Evolutionary conservation across 1,284 basidiomycete species (phyloP), one percentile per base, ranked within the genome.

Genomic region (Cutaneotrichosporon dermatis): DNA sequence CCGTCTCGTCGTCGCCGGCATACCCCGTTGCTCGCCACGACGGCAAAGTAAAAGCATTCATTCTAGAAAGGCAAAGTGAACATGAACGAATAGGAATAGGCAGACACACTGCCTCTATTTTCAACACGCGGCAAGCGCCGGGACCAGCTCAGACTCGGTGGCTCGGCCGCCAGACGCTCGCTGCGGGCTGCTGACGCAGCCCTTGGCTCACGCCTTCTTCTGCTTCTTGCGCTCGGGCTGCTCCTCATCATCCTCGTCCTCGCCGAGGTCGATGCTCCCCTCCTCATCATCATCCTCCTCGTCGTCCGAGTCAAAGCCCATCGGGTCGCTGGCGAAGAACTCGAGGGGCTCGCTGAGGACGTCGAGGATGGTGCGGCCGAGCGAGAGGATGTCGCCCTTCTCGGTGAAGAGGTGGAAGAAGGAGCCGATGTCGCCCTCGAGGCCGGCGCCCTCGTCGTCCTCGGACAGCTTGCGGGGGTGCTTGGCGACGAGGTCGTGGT

Each of bases 351-450:
- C 70, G n/a, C 68, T 61, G 39, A 78, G 63, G 42, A 79, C 60
- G 6, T 69, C 67, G 51, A 65, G 49, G 51, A 71, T 58, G 11
- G 55, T 42, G 25, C 11, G 1, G 39, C 67, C 66, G 49, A 67
- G 36, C 55, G 61, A 52, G 57, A 71, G 65, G 7, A 59, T 59
- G 62, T 78, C 76, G 16, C 55, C 58, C n/a, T 62, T 66, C n/a
- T 76, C 73, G 39, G 78, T 76, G 66, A 81, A 81, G 66, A 67
- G 77, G 55, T 75, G 73, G 75, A 81, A 81, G 75, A 81, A 82
- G 1, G 75, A 76, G 42, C 80, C 80, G 8, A 71, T 69, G 63
- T 81, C 80, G 33, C 75, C 76, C 16, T 77, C 74, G 64, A 68
- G 72, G 36, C 25, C 25, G 25, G 25, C 25, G 25, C 68, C 69